These are phyloP conservation scores for Skeletonema costatum DNA, from an alignment of 108 stramenopile species.

Conservation along the genomic window DNA sequence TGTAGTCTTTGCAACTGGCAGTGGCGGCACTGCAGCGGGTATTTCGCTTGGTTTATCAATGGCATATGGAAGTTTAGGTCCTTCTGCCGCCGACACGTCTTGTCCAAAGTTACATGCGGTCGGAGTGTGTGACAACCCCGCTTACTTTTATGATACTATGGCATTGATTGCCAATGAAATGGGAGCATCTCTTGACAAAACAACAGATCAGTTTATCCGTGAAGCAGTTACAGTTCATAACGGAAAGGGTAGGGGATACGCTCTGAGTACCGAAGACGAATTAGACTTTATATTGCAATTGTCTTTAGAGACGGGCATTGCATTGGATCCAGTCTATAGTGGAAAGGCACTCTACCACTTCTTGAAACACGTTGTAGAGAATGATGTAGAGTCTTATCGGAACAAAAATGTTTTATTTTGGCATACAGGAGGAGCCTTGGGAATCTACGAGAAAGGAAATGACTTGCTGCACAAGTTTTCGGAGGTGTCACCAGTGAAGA, in stretches of 20 bases:
- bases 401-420: slow-evolving; percentile 80
- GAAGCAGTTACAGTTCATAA: slow-evolving; percentile 65
- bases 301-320: slow-evolving; percentile 79
- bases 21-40: slow-evolving; percentile 89
- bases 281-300: slow-evolving; percentile 72
- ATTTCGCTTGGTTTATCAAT: slow-evolving; percentile 73
- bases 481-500: slow-evolving; percentile 39
- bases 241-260: slow-evolving; percentile 86
- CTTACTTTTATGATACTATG: slow-evolving; percentile 83
- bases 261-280: slow-evolving; percentile 73
- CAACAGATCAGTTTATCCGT: slow-evolving; percentile 60
- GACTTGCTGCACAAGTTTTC: slow-evolving; percentile 39
- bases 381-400: slow-evolving; percentile 48
- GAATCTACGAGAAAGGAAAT: slow-evolving; percentile 77
- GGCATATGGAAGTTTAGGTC: slow-evolving; percentile 41
- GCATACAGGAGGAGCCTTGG: slow-evolving; percentile 91
- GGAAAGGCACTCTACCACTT: slow-evolving; percentile 90
- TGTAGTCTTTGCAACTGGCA: slow-evolving; percentile 90
- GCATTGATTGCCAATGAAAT: slow-evolving; percentile 70
- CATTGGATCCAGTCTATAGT: slow-evolving; percentile 89
- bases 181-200: slow-evolving; percentile 55
- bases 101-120: slow-evolving; percentile 76
- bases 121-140: slow-evolving; percentile 89
- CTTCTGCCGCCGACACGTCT: slow-evolving; percentile 3
- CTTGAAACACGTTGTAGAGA: slow-evolving; percentile 56